Percentiles rank a stretch among this genome's conserved stretches.
Conservation (phyloP, 106 monocot species). For the Dioscorea dumetorum region DNA sequence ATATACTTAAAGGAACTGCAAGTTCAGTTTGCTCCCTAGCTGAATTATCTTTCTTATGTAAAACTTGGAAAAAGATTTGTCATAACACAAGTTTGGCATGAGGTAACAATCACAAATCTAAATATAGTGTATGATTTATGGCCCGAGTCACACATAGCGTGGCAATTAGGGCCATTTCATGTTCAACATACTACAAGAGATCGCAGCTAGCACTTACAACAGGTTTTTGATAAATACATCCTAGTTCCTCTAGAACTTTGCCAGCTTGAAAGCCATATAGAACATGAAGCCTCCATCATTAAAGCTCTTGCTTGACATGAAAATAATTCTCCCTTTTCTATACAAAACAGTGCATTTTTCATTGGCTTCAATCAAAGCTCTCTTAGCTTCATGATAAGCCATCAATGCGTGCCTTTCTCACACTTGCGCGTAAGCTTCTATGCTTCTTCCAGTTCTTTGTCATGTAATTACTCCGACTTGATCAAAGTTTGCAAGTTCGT, state of each 20-base stretch:
- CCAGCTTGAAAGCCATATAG: constrained; percentile 29
- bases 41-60: too few species aligned
- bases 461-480: constrained; percentile 64
- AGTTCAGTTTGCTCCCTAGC: too few species aligned
- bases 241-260: constrained; percentile 19
- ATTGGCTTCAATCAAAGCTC: constrained; percentile 67
- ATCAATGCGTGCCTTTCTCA: constrained; percentile 81
- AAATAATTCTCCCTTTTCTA: constrained; percentile 61
- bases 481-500: constrained; percentile 44
- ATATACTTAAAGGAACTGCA: too few species aligned
- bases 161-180: constrained; percentile 7
- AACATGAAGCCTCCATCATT: constrained; percentile 35
- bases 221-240: constrained; percentile 9
- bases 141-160: constrained; percentile 12
- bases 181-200: constrained; percentile 7
- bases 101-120: too few species aligned
- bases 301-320: constrained; percentile 47
- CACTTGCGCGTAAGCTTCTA: constrained; percentile 63
- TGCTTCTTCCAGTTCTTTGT: constrained; percentile 91
- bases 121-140: too few species aligned
- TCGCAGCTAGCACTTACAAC: constrained; percentile 13
- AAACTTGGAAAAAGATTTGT: too few species aligned
- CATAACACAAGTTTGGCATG: too few species aligned
- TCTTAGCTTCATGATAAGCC: constrained; percentile 75
- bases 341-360: constrained; percentile 64